phyloP scores from a whole-genome alignment of 108 stramenopile genomes.

The Bacterosira constricta region DNA sequence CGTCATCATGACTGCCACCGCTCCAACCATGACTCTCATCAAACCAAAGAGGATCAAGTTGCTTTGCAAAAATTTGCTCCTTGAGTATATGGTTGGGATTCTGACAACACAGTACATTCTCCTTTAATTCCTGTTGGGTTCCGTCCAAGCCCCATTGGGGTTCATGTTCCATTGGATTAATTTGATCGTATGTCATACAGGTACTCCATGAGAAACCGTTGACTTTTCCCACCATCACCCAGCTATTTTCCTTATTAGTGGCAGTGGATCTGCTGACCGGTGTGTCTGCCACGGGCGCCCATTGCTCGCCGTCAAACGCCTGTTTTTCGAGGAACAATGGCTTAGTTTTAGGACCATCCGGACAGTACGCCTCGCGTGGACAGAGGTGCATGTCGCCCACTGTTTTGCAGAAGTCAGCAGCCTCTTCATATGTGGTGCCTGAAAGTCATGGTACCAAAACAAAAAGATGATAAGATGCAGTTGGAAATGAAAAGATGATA shows the following conservation, averaged over 20 bases:
- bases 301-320: background rate
- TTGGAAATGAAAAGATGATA: background rate
- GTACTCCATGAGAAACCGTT: background rate
- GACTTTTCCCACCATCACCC: constrained; percentile 5
- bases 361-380: constrained; percentile 1
- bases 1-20: background rate
- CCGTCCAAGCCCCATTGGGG: background rate
- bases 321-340: background rate
- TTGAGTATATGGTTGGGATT: background rate
- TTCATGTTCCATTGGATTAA: background rate
- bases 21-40: background rate
- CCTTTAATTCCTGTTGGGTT: background rate
- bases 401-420: background rate
- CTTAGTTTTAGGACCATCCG: background rate
- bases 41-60: background rate
- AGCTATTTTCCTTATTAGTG: background rate
- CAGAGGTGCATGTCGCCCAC: background rate
- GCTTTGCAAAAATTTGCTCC: background rate
- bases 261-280: too few relatives aligned
- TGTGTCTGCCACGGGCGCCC: background rate
- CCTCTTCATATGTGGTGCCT: background rate
- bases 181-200: background rate
- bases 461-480: background rate
- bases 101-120: background rate
- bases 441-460: too few relatives aligned